Base-by-base conservation (phyloP, 306 rosid genomes). In the Pyrus betulifolia region DNA sequence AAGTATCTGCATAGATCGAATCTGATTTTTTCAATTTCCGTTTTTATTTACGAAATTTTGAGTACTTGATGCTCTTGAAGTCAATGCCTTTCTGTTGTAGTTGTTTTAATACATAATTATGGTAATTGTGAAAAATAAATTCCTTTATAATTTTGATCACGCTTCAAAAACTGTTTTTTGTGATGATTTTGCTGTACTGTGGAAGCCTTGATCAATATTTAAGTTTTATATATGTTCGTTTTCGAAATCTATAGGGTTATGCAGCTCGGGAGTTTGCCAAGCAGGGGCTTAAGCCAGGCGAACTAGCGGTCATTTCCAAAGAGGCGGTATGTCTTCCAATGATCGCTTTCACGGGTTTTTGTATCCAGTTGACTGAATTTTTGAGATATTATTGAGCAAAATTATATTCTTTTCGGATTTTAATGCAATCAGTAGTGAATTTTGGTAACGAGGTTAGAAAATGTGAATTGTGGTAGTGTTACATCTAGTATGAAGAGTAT, bases 221-320 rank as follows among this genome's bases (percentile, higher is more conserved):
- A 31, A 70, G 51, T 51, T 21, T 61, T 65, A 12, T 66, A 49
- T 38, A 61, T 72, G 18, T 18, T 65, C 57, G 8, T 67, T 80
- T 64, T 74, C 1, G 60, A 69, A 59, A 67, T n/a, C 74, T 70
- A 22, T 58, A 95, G 99, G 99, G 99, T 71, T 95, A 95, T 80
- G 99, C 99, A 19, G 99, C 99, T 11, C 89, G 92, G 86, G 93
- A 95, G 86, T 95, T 95, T 78, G 86, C 84, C 78, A 95, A 89
- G 68, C 89, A 88, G 75, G 99, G 97, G 60, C 52, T 95, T 82
- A 84, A 87, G 79, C 85, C 91, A 28, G 97, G 97, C 71, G 99
- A 95, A 86, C 89, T 95, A 76, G 99, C 97, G 11, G 72, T 95
- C 75, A 87, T 95, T 59, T 95, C 99, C 74, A 95, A 90, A 71